Conservation (phyloP, 495 filamentous ascomycete species). For the Staphylotrichum tortipilum region DNA sequence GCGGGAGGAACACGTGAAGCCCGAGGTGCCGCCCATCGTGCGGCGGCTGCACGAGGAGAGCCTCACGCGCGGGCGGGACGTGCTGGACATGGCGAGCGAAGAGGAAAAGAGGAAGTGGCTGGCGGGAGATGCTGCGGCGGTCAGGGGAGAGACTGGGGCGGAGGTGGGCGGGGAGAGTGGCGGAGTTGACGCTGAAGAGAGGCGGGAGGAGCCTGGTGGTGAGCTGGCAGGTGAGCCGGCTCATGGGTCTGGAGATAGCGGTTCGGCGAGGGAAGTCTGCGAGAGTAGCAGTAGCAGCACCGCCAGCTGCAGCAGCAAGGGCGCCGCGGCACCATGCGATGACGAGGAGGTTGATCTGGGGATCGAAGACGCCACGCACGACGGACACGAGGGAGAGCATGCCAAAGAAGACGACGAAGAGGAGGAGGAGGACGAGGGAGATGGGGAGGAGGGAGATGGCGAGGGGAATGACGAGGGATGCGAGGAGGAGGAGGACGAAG, state of each 20-base stretch:
- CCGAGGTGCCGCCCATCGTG: slow-evolving; percentile 57
- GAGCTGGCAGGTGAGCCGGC: slow-evolving; percentile 25
- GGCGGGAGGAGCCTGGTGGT: slow-evolving; percentile 32
- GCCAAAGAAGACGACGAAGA: not conserved
- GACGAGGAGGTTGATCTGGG: slow-evolving; percentile 35
- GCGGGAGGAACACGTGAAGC: slow-evolving; percentile 53
- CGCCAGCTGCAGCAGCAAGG: too few species aligned
- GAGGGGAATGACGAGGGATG: too few species aligned
- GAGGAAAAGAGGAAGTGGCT: slow-evolving; percentile 72
- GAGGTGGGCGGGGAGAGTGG: slow-evolving; percentile 88
- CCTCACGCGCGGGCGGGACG: slow-evolving; percentile 65
- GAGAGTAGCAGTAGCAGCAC: too few species aligned
- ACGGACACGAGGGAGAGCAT: not conserved
- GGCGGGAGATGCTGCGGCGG: slow-evolving; percentile 70
- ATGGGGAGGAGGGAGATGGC: slow-evolving; percentile 7
- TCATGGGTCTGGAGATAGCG: too few species aligned
- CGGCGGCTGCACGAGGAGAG: slow-evolving; percentile 70
- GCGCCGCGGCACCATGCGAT: too few species aligned
- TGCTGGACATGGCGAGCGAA: slow-evolving; percentile 59
- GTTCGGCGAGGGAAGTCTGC: too few species aligned
- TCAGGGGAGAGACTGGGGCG: slow-evolving; percentile 79
- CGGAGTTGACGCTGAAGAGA: slow-evolving; percentile 44
- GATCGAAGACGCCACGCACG: slow-evolving; percentile 32
- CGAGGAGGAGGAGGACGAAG: slow-evolving; percentile 1
- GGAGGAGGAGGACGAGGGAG: slow-evolving; percentile 3